phyloP scores from a whole-genome alignment of 441 rosid genomes.

The Aquilaria agallochum region DNA sequence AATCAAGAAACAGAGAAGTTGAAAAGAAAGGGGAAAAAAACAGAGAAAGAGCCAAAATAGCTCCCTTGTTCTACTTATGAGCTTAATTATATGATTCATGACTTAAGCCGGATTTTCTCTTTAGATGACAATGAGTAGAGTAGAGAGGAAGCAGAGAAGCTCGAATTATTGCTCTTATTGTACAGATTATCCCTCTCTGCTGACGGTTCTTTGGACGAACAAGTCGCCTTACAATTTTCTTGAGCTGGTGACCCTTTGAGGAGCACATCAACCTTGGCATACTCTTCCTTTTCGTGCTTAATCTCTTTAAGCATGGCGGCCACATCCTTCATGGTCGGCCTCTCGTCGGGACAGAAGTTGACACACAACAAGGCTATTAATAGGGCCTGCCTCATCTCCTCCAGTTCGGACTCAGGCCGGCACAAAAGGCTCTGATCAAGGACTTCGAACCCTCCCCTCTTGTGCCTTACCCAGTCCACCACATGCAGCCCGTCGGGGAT shows the following conservation, averaged over 20 bases:
- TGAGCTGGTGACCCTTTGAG: conserved; percentile 65
- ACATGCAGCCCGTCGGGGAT: conserved; percentile 86
- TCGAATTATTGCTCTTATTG: conserved; percentile 67
- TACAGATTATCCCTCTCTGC: conserved; percentile 28
- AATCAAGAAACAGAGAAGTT: conserved; percentile 17
- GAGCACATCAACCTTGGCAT: conserved; percentile 69
- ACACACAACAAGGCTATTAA: conserved; percentile 85
- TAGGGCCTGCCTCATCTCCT: conserved; percentile 83
- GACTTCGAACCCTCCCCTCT: conserved; percentile 58
- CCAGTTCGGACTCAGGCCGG: conserved; percentile 56
- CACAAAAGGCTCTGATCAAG: conserved; percentile 56
- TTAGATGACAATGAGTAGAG: conserved; percentile 58
- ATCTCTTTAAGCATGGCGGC: conserved; percentile 93
- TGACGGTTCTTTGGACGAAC: conserved; percentile 38
- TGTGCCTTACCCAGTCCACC: conserved; percentile 85
- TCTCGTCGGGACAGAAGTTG: conserved; percentile 67
- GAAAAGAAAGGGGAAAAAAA: background rate
- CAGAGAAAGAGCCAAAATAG: conserved; percentile 8
- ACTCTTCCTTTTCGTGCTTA: conserved; percentile 78
- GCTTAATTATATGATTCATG: conserved; percentile 9
- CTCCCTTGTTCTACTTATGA: conserved; percentile 19
- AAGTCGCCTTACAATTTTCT: conserved; percentile 33
- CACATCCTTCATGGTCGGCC: conserved; percentile 94
- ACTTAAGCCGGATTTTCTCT: conserved; percentile 26
- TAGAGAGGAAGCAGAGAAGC: conserved; percentile 78